Conservation (phyloP, 2,329 filamentous ascomycete species). For the Aspergillus glaucus region DNA sequence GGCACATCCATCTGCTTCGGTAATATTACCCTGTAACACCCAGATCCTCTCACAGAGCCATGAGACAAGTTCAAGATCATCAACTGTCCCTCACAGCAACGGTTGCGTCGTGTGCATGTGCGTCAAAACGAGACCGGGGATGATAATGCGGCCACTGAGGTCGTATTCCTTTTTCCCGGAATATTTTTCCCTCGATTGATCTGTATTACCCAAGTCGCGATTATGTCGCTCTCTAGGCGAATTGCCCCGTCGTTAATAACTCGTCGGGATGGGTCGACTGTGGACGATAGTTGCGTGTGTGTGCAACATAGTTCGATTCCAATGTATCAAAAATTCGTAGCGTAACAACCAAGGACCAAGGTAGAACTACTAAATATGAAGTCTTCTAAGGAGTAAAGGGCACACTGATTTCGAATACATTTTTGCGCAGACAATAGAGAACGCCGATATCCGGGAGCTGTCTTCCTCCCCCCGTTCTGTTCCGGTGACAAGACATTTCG, state of each 20-base stretch:
- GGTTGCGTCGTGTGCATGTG: conserved; percentile 47
- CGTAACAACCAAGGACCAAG: no score
- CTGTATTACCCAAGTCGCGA: conserved; percentile 41
- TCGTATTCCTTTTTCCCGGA: conserved; percentile 25
- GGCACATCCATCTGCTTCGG: conserved; percentile 43
- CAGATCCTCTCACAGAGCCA: conserved; percentile 50
- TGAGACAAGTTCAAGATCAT: conserved; percentile 45
- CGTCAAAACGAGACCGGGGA: conserved; percentile 47
- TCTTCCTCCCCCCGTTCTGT: background rate
- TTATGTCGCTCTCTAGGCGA: conserved; percentile 34
- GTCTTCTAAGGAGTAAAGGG: background rate
- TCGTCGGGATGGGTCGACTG: conserved; percentile 41
- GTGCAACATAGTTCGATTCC: conserved; percentile 35
- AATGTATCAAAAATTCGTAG: background rate
- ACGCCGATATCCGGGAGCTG: background rate
- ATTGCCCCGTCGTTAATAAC: conserved; percentile 46
- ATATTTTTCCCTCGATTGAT: conserved; percentile 24
- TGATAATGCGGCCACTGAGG: conserved; percentile 40
- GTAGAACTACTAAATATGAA: background rate
- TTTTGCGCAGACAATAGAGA: background rate
- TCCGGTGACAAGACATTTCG: background rate
- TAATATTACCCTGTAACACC: conserved; percentile 43
- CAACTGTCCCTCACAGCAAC: conserved; percentile 44
- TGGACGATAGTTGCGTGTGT: conserved; percentile 48
- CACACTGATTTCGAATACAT: background rate